A percentile compares a stretch with the other conserved stretches of the same genome.
These are phyloP conservation scores for Gardenia jasminoides DNA, from an alignment of 257 asterid genomes.

Conservation along the genomic window DNA sequence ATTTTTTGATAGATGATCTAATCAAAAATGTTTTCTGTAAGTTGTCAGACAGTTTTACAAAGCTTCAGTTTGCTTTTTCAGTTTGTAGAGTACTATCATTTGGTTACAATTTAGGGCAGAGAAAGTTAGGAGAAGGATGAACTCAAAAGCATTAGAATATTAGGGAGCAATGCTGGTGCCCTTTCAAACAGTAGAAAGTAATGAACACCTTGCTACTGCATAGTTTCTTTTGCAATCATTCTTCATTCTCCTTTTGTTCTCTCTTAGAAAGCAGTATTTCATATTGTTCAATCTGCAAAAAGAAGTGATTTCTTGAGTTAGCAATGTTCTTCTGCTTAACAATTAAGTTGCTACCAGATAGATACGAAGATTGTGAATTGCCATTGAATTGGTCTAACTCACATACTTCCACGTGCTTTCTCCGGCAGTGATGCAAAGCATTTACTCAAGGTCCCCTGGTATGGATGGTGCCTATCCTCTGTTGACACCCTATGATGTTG, in stretches of 20 bases:
- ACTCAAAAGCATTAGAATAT: neutral
- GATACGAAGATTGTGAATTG: neutral
- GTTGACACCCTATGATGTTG: constrained; percentile 31
- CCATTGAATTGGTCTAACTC: neutral
- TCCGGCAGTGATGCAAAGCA: constrained; percentile 53
- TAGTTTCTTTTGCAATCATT: neutral
- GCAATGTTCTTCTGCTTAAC: neutral
- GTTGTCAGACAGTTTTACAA: constrained; percentile 7
- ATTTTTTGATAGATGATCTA: constrained; percentile 39
- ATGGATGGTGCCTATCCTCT: constrained; percentile 26
- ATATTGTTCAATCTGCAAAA: neutral
- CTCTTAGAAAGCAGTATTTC: neutral
- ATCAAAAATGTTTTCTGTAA: constrained; percentile 49
- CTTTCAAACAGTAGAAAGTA: neutral
- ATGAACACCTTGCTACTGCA: neutral
- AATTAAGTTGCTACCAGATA: neutral
- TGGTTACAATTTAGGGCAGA: neutral
- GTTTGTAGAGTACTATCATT: neutral
- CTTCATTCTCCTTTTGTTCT: neutral
- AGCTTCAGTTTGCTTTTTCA: neutral
- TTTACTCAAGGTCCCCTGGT: constrained; percentile 39
- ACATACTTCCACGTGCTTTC: neutral
- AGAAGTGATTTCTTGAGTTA: neutral
- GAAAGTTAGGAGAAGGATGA: neutral
- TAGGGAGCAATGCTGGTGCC: neutral